Evolutionary conservation across 371 early-diverging fungal genomes (phyloP).

Genomic region (Batkoa obscura): DNA sequence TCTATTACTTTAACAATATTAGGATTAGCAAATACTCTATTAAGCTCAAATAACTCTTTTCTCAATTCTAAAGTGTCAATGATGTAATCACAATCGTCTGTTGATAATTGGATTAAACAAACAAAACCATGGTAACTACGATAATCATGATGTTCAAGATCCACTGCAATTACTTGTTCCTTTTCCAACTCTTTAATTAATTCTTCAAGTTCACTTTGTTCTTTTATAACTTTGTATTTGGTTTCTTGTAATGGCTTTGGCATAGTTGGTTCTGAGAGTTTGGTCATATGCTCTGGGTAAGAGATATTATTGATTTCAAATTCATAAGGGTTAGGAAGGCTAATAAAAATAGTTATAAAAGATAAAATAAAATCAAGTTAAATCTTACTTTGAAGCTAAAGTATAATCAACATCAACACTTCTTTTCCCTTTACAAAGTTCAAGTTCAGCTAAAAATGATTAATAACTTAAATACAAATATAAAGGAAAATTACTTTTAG

Average conservation of each 20-base stretch:
- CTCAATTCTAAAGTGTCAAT: constrained; percentile 85
- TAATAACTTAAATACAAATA: neutral
- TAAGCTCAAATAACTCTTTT: constrained; percentile 47
- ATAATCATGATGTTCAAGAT: constrained; percentile 88
- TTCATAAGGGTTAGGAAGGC: constrained; percentile 73
- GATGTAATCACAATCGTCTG: constrained; percentile 72
- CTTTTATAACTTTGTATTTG: constrained; percentile 45
- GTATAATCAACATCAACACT: neutral
- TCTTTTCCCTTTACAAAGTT: neutral
- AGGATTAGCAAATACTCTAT: constrained; percentile 74
- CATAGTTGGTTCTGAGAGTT: constrained; percentile 22
- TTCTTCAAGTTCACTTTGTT: constrained; percentile 35
- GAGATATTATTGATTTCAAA: constrained; percentile 65
- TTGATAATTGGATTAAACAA: constrained; percentile 86
- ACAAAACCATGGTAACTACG: constrained; percentile 86
- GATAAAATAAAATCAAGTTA: neutral
- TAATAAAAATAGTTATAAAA: neutral
- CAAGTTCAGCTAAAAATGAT: neutral
- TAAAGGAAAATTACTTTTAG: neutral
- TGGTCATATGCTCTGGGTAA: constrained; percentile 54
- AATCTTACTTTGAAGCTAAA: neutral
- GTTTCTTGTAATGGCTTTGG: constrained; percentile 34
- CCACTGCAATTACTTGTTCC: constrained; percentile 68
- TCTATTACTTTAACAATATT: constrained; percentile 54
- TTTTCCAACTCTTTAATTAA: constrained; percentile 39